phyloP scores from a whole-genome alignment of 441 rosid genomes.

The Rhodomyrtus psidioides region DNA sequence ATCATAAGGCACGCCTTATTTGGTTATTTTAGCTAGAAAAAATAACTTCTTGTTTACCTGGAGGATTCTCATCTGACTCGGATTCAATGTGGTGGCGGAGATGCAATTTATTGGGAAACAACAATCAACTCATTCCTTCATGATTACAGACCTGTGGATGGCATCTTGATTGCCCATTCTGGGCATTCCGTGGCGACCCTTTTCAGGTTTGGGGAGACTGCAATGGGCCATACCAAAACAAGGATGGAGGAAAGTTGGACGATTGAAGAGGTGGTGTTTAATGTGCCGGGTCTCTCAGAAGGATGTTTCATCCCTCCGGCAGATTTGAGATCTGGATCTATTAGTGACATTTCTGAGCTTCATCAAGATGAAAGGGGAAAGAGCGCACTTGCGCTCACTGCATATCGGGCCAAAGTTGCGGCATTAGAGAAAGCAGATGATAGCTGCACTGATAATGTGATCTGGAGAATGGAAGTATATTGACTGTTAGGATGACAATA shows the following conservation, averaged over 20 bases:
- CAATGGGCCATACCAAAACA: no score
- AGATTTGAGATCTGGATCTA: conserved; percentile 48
- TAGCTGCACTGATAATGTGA: conserved; percentile 22
- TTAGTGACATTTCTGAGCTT: conserved; percentile 54
- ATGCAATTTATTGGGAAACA: conserved; percentile 89
- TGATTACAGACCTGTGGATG: conserved; percentile 79
- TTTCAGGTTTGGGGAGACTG: conserved; percentile 79
- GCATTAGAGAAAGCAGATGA: conserved; percentile 46
- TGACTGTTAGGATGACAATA: conserved; percentile 15
- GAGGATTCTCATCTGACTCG: conserved; percentile 92
- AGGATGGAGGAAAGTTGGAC: conserved; percentile 94
- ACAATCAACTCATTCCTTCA: conserved; percentile 70
- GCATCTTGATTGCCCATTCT: conserved; percentile 90
- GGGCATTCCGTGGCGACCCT: conserved; percentile 78
- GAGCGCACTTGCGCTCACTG: conserved; percentile 25
- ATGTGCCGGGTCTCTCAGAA: conserved; percentile 72
- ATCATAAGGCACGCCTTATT: conserved; percentile 82
- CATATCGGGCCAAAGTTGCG: conserved; percentile 61
- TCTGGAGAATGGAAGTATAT: conserved; percentile 49
- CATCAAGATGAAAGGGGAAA: conserved; percentile 58
- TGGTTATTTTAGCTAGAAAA: conserved; percentile 91
- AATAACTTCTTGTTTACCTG: conserved; percentile 74
- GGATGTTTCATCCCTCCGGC: conserved; percentile 92
- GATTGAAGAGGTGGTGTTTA: conserved; percentile 90
- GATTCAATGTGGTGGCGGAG: conserved; percentile 74